Evolutionary conservation across 495 filamentous ascomycete genomes (phyloP).

Genomic region (Neurospora cerealis): DNA sequence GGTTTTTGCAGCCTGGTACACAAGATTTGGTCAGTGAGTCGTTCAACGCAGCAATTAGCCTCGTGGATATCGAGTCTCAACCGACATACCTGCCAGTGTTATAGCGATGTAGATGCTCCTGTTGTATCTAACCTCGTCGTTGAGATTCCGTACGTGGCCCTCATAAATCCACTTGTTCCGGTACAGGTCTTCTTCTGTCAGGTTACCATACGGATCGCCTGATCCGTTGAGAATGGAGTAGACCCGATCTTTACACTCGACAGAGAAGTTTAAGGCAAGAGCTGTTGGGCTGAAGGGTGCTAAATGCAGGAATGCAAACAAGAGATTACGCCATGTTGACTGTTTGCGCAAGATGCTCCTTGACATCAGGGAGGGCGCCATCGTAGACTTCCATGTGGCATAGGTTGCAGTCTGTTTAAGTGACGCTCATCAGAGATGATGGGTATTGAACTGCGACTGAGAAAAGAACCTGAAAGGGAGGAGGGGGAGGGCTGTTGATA

Average conservation of each 20-base stretch:
- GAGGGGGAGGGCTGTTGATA: neutral
- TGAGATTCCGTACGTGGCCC: neutral
- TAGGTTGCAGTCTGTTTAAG: accelerated
- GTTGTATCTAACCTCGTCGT: neutral
- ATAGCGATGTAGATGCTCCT: neutral
- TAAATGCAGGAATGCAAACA: neutral
- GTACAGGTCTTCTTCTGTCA: neutral
- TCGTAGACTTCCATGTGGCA: neutral
- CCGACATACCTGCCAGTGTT: neutral
- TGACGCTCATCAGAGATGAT: too few species aligned
- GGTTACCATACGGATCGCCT: neutral
- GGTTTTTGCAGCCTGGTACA: constrained; percentile 3
- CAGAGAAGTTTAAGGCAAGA: neutral
- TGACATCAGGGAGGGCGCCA: neutral
- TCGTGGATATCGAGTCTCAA: too few species aligned
- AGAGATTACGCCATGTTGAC: neutral
- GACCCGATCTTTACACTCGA: neutral
- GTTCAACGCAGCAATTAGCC: too few species aligned
- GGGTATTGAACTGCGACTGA: neutral
- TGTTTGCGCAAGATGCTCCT: neutral
- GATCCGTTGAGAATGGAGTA: neutral
- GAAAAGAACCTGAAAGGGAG: neutral
- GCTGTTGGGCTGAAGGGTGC: neutral
- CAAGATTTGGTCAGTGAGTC: constrained; percentile 4
- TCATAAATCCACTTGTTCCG: neutral